A percentile compares a stretch with the other conserved stretches of the same genome.
phyloP scores from a whole-genome alignment of 2,329 filamentous ascomycete genomes.

The Fusarium hostae region DNA sequence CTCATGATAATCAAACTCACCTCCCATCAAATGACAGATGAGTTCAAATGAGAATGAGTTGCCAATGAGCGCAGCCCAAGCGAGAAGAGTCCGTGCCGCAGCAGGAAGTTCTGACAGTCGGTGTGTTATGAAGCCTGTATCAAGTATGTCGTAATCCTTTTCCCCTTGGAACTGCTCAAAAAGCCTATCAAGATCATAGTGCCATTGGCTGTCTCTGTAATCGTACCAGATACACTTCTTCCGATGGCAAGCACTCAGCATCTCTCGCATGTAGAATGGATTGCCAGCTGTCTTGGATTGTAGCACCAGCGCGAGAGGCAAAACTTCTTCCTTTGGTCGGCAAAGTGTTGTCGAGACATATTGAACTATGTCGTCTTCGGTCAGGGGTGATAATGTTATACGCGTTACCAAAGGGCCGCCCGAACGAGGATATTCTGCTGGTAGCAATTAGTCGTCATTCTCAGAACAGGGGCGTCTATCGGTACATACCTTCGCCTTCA shows the following conservation, averaged over 20 bases:
- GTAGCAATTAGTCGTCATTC: constrained; percentile 33
- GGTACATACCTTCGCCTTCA: constrained; percentile 61
- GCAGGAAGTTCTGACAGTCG: constrained; percentile 80
- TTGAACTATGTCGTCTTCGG: constrained; percentile 81
- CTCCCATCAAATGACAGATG: constrained; percentile 79
- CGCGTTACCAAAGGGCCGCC: constrained; percentile 71
- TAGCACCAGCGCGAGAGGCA: constrained; percentile 83
- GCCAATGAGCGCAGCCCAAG: constrained; percentile 87
- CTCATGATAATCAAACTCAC: constrained; percentile 73
- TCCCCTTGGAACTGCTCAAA: constrained; percentile 87
- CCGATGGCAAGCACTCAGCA: constrained; percentile 86
- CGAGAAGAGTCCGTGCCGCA: constrained; percentile 80
- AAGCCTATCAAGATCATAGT: constrained; percentile 84
- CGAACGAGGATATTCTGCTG: constrained; percentile 56
- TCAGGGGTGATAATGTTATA: constrained; percentile 77
- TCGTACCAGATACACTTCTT: constrained; percentile 93
- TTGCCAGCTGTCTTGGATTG: constrained; percentile 91
- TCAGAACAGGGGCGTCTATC: neutral
- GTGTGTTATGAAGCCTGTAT: constrained; percentile 83
- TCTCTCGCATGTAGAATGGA: constrained; percentile 90
- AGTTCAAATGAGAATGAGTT: constrained; percentile 86
- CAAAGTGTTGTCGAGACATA: constrained; percentile 88
- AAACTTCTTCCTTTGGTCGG: constrained; percentile 75
- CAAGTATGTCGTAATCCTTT: constrained; percentile 80
- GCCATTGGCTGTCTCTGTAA: constrained; percentile 84